These are phyloP conservation scores for Bondarzewia mesenterica DNA, from an alignment of 1,284 basidiomycete species.

Conservation along the genomic window DNA sequence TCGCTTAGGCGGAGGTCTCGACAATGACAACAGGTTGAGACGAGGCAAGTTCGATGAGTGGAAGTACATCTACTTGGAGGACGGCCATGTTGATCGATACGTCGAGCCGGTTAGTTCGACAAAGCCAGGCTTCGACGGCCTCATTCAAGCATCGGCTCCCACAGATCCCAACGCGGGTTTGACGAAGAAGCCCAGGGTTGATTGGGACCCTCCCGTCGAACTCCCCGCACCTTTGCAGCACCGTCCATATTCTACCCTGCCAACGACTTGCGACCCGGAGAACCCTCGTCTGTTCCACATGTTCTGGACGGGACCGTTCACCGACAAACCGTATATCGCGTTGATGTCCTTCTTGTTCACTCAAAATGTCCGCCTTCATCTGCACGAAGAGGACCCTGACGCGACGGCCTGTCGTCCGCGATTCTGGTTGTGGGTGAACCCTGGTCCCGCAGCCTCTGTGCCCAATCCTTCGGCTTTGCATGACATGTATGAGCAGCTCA, in stretches of 20 bases:
- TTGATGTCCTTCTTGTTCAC: constrained; percentile 70
- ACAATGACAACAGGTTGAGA: constrained; percentile 49
- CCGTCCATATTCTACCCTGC: constrained; percentile 28
- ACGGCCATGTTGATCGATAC: constrained; percentile 33
- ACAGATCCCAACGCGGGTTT: constrained; percentile 32
- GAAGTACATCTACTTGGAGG: constrained; percentile 59
- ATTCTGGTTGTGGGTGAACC: constrained; percentile 71
- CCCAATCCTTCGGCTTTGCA: constrained; percentile 45
- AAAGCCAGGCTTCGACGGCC: constrained; percentile 17
- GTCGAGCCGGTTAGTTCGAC: constrained; percentile 20
- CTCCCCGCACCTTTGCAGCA: constrained; percentile 31
- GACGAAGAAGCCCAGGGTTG: constrained; percentile 32
- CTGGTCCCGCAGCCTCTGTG: constrained; percentile 47
- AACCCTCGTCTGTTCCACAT: constrained; percentile 71
- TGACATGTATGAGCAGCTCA: constrained; percentile 52
- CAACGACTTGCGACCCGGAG: constrained; percentile 49
- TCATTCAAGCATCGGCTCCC: constrained; percentile 11
- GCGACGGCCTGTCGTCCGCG: constrained; percentile 53
- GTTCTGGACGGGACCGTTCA: constrained; percentile 77
- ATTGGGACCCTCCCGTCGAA: constrained; percentile 33
- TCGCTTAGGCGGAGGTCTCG: constrained; percentile 56
- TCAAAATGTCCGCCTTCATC: constrained; percentile 63
- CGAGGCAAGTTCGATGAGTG: constrained; percentile 53
- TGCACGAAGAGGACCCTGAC: constrained; percentile 27
- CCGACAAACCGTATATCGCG: constrained; percentile 73